A percentile compares a stretch with the other conserved stretches of the same genome.
Conservation (phyloP, 2,329 filamentous ascomycete species). For the Trichoderma gracile region DNA sequence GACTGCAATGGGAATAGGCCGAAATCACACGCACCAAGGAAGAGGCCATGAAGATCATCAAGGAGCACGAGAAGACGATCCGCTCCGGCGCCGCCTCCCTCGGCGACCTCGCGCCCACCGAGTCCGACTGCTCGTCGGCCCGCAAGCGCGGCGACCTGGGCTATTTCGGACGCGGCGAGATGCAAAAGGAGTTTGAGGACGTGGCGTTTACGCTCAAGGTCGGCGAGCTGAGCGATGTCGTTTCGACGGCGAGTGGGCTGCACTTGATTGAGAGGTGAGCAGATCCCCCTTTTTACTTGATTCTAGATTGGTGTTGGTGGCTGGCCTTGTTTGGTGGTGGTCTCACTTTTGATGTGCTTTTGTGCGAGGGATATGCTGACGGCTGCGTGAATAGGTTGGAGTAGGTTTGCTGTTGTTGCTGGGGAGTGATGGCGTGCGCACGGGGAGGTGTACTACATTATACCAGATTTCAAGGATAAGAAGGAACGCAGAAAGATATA, state of each 20-base stretch:
- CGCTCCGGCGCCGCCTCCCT: conserved; percentile 66
- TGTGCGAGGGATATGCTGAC: too few species aligned
- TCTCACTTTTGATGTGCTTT: too few species aligned
- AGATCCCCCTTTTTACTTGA: conserved; percentile 32
- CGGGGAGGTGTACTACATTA: too few species aligned
- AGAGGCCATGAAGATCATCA: conserved; percentile 77
- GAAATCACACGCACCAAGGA: conserved; percentile 87
- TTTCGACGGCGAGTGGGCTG: conserved; percentile 90
- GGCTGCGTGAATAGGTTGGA: too few species aligned
- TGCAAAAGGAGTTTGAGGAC: conserved; percentile 99
- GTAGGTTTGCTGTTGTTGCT: too few species aligned
- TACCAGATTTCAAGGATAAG: too few species aligned
- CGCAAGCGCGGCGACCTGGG: conserved; percentile 93
- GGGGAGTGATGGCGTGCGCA: too few species aligned
- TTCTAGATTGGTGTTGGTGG: neutral
- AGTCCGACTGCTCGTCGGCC: conserved; percentile 95
- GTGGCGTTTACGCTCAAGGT: conserved; percentile 87
- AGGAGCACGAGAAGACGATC: conserved; percentile 74
- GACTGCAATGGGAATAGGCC: conserved; percentile 45
- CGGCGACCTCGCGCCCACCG: conserved; percentile 80
- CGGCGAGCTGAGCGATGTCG: conserved; percentile 81
- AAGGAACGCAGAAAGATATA: too few species aligned
- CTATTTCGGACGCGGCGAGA: conserved; percentile 90
- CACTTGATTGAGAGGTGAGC: conserved; percentile 89
- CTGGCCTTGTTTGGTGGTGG: too few species aligned